A percentile compares a stretch with the other conserved stretches of the same genome.
Conservation (phyloP, 345 rosid genomes). For the Lagerstroemia speciosa region DNA sequence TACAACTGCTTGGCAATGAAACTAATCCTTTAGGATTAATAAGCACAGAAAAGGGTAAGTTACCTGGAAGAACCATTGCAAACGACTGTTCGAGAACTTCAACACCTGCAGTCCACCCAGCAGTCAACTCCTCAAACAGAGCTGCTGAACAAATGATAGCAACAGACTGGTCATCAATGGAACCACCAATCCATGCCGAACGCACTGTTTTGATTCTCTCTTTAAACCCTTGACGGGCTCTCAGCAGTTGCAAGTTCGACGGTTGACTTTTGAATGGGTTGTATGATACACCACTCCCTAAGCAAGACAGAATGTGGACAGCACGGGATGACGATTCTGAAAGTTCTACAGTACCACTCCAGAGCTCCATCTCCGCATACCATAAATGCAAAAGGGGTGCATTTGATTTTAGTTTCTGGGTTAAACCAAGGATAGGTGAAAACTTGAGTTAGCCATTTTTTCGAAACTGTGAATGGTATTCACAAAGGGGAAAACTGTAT, state of each 20-base stretch:
- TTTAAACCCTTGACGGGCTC: conserved; percentile 83
- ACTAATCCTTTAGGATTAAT: background rate
- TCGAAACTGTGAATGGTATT: background rate
- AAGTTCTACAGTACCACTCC: conserved; percentile 18
- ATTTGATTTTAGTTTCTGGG: conserved; percentile 60
- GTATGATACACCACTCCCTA: conserved; percentile 64
- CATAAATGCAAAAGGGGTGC: conserved; percentile 66
- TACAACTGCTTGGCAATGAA: background rate
- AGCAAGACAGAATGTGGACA: conserved; percentile 60
- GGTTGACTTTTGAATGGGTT: conserved; percentile 56
- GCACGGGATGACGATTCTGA: conserved; percentile 52
- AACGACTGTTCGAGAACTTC: conserved; percentile 61
- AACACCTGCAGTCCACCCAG: conserved; percentile 53
- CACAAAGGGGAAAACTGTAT: background rate
- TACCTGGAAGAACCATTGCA: conserved; percentile 84
- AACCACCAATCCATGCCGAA: conserved; percentile 66
- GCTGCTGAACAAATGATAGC: conserved; percentile 75
- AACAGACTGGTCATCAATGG: conserved; percentile 58
- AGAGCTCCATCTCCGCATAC: conserved; percentile 86
- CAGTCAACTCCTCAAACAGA: conserved; percentile 74
- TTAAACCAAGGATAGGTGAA: conserved; percentile 13
- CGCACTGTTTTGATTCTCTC: conserved; percentile 49
- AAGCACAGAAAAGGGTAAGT: conserved; percentile 1
- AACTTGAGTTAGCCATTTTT: conserved; percentile 8
- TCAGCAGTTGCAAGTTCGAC: conserved; percentile 66